Base-by-base conservation (phyloP, 768 basidiomycete species). In the Punctularia strigosozonata region DNA sequence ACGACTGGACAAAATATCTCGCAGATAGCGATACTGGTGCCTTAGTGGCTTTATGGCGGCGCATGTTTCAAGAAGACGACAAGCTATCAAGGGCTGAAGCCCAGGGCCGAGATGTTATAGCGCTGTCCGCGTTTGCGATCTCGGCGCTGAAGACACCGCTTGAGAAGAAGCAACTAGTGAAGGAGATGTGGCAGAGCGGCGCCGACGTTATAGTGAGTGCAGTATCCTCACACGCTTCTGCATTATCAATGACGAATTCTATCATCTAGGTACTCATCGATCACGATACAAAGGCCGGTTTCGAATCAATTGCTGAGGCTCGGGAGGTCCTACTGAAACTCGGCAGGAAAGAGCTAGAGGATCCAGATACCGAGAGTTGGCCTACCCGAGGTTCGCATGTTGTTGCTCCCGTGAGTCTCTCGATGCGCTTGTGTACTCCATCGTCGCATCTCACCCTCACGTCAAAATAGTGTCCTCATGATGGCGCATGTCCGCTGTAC, bases 111-210 rank as follows among this genome's bases (percentile, higher is more conserved):
- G 62, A 68, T 37, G 68, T 71, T 13, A 49, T 97, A 20, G 88
- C 85, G 2, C 52, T 99, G 22, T 88, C 86, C 14, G 83, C 91
- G 1, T 98, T 95, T 61, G 68, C 79, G 53, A 62, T 99, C 2
- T 78, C 84, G n/a, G 72, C 84, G 15, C 62, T 90, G 14, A 62
- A 77, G 4, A 75, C 70, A 2, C 55, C 73, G 28, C 48, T 77
- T 14, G 69, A 75, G 6, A 70, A 81, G 43, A 80, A 76, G 58
- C 60, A 66, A 2, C 52, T 89, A 32, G 67, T 92, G 20, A 77
- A 80, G 51, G 76, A 86, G 49, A 84, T 97, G 69, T 97, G 91
- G 91, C 71, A 84, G 33, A 88, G 87, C 49, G 89, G 87, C 31
- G 90, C 90, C 17, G 75, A 83, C 51, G 73, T 77, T 18, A 77